These are phyloP conservation scores for Globisporangium emineosum DNA, from an alignment of 352 stramenopile genomes.

Conservation along the genomic window DNA sequence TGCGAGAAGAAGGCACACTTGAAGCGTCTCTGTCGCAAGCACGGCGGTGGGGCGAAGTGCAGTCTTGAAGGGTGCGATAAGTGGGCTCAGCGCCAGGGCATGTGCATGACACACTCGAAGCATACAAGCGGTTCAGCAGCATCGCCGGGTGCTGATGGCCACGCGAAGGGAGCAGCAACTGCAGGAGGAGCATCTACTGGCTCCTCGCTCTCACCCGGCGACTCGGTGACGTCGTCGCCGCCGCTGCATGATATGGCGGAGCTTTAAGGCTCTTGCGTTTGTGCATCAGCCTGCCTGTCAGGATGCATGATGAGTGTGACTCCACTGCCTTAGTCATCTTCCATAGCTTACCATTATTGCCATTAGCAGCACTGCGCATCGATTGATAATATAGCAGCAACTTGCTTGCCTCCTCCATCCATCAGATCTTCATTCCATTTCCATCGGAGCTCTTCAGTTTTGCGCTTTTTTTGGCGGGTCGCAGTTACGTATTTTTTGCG, in stretches of 20 bases:
- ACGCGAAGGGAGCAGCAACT: neutral
- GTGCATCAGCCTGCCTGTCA: neutral
- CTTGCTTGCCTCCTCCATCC: neutral
- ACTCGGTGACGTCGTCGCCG: neutral
- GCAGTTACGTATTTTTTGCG: constrained; percentile 10
- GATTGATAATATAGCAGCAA: neutral
- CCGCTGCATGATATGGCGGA: constrained; percentile 3
- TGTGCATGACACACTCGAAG: constrained; percentile 87
- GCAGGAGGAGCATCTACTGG: neutral
- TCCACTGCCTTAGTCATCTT: neutral
- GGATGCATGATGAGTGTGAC: neutral
- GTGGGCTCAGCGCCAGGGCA: constrained; percentile 77
- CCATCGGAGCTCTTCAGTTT: neutral
- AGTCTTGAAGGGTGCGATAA: constrained; percentile 63
- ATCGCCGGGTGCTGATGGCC: neutral
- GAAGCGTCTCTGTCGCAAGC: constrained; percentile 78
- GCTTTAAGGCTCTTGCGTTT: neutral
- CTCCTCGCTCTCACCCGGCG: neutral
- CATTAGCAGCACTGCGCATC: neutral
- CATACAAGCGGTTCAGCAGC: constrained; percentile 16
- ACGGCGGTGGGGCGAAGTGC: constrained; percentile 81
- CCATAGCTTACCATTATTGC: neutral
- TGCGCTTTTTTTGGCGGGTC: neutral
- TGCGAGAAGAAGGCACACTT: constrained; percentile 84
- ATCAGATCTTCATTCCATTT: no score